phyloP scores from a whole-genome alignment of 805 yeast species.

The Ogataea paraovalis region DNA sequence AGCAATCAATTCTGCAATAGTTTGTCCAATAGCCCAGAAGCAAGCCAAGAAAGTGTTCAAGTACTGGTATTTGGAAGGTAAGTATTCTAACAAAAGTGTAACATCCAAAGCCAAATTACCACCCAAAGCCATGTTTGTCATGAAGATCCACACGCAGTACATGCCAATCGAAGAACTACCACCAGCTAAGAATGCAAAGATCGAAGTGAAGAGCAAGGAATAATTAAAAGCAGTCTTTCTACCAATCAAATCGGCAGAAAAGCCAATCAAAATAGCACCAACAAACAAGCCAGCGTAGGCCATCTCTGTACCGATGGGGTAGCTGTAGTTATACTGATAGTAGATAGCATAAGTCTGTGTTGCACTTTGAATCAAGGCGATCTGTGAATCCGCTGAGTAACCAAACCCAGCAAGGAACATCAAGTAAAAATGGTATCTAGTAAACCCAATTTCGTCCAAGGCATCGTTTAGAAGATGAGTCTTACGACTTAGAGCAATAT shows the following conservation, averaged over 20 bases:
- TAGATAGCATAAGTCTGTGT: conserved; percentile 37
- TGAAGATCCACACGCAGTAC: conserved; percentile 40
- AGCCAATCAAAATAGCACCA: conserved; percentile 54
- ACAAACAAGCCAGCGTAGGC: conserved; percentile 42
- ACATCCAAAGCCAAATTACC: conserved; percentile 53
- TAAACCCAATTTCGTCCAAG: conserved; percentile 52
- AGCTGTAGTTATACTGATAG: conserved; percentile 37
- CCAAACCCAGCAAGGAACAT: conserved; percentile 48
- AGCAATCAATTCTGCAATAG: conserved; percentile 41
- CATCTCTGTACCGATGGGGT: conserved; percentile 39
- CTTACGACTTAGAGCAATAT: conserved; percentile 20
- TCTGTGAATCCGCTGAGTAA: conserved; percentile 44
- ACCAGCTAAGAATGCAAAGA: conserved; percentile 45
- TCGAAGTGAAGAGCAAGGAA: conserved; percentile 41
- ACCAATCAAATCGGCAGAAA: conserved; percentile 49
- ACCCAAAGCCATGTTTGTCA: conserved; percentile 42
- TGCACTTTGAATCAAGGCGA: conserved; percentile 38
- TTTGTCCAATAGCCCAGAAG: conserved; percentile 58
- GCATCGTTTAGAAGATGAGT: conserved; percentile 42
- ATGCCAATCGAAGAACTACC: conserved; percentile 43
- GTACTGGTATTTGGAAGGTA: conserved; percentile 46
- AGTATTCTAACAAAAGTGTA: conserved; percentile 43
- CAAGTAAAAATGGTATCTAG: conserved; percentile 43
- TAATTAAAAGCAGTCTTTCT: conserved; percentile 45
- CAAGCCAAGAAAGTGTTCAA: conserved; percentile 45